phyloP scores from a whole-genome alignment of 352 stramenopile species.

The Ophiocytium majus region DNA sequence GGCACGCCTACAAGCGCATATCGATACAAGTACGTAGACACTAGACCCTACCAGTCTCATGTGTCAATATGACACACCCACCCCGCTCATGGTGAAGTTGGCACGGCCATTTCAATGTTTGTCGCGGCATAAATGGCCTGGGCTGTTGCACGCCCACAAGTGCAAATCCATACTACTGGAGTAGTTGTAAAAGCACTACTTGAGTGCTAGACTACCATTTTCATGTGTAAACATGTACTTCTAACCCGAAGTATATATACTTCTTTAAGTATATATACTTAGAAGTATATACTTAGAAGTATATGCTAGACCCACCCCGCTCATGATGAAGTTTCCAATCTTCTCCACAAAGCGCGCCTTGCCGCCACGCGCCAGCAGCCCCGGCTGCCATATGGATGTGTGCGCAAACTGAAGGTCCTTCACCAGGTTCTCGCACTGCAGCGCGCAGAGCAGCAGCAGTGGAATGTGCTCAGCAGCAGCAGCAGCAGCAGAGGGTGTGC shows the following conservation, averaged over 20 bases:
- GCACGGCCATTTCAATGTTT: too few species aligned
- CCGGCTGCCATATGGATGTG: slow-evolving; percentile 43
- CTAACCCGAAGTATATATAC: slow-evolving; percentile 3
- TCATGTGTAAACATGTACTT: background rate
- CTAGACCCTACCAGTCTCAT: too few species aligned
- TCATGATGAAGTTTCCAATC: slow-evolving; percentile 22
- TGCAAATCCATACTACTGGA: background rate
- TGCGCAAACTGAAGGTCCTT: slow-evolving; percentile 15
- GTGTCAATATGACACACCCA: too few species aligned
- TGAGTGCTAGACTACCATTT: background rate
- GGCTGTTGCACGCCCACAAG: too few species aligned
- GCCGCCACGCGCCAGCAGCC: slow-evolving; percentile 38
- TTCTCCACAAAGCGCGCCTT: slow-evolving; percentile 34
- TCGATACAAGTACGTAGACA: too few species aligned
- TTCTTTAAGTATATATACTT: too few species aligned
- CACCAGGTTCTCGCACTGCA: slow-evolving; percentile 13
- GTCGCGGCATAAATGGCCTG: too few species aligned
- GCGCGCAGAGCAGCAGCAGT: background rate
- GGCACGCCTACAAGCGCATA: too few species aligned
- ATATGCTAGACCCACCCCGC: slow-evolving; percentile 25
- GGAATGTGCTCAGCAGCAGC: background rate
- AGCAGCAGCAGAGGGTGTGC: background rate
- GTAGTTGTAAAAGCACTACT: background rate
- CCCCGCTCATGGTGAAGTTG: too few species aligned
- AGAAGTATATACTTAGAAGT: too few species aligned